Conservation (phyloP, 75 land plant species). For the Chamaecyparis obtusa region DNA sequence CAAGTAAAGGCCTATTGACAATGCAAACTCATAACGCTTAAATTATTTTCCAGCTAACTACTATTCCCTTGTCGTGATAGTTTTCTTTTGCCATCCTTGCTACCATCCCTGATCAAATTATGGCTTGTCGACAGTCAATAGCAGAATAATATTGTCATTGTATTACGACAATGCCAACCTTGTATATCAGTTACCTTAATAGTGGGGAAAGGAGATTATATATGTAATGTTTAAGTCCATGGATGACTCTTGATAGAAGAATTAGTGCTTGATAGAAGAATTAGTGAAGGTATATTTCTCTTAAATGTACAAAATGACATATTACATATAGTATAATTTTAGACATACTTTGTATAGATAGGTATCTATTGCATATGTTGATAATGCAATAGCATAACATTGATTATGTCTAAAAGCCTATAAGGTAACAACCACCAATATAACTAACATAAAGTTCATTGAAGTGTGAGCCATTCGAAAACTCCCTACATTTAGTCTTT, state of each 20-base stretch:
- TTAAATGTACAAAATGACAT: neutral
- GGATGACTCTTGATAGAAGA: no score
- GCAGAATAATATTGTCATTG: neutral
- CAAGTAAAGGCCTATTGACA: neutral
- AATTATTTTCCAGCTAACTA: neutral
- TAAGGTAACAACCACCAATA: no score
- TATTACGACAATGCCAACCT: neutral
- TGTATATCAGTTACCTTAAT: neutral
- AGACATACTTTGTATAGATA: no score
- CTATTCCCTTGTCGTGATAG: neutral
- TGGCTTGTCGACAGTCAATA: neutral
- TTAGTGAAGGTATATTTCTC: no score
- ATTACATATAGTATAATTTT: neutral
- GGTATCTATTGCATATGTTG: no score
- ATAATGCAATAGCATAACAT: no score
- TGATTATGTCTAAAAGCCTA: no score
- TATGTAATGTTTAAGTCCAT: neutral
- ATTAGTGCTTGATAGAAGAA: no score
- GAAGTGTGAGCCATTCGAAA: no score
- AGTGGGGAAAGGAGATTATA: neutral
- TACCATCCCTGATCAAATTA: neutral
- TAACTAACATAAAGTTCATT: no score
- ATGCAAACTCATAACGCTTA: neutral
- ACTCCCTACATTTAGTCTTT: no score
- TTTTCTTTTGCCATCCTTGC: neutral